A percentile compares a stretch with the other conserved stretches of the same genome.
Evolutionary conservation across 1,284 basidiomycete species (phyloP).

Genomic region (Papiliotrema flavescens): DNA sequence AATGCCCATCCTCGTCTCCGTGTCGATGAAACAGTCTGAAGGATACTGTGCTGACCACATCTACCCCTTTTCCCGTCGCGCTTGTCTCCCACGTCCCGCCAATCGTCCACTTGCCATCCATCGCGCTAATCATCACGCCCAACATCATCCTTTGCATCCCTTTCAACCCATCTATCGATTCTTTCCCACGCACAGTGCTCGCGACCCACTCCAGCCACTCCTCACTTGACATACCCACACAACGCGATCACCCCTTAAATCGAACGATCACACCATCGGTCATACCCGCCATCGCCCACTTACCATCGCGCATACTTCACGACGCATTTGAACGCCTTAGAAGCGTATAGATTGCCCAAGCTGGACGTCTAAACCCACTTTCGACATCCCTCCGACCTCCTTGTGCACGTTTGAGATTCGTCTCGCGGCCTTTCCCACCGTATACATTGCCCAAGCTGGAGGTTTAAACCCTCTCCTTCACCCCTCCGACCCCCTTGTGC

Average conservation of each 20-base stretch:
- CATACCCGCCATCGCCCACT: constrained; percentile 26
- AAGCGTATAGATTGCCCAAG: constrained; percentile 17
- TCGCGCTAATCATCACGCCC: not conserved
- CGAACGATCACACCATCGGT: too few relatives aligned
- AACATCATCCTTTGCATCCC: not conserved
- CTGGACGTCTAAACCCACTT: constrained; percentile 32
- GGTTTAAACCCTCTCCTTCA: constrained; percentile 23
- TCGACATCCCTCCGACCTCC: constrained; percentile 38
- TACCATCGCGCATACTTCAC: constrained; percentile 49
- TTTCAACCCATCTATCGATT: not conserved
- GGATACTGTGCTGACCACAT: not conserved
- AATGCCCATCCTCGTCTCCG: not conserved
- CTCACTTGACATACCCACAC: too few relatives aligned
- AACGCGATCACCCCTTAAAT: too few relatives aligned
- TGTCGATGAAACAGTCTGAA: not conserved
- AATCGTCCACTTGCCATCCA: not conserved
- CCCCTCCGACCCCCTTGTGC: constrained; percentile 47
- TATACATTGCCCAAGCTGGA: constrained; percentile 30
- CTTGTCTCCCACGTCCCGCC: not conserved
- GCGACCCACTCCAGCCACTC: constrained; percentile 96
- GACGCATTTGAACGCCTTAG: constrained; percentile 46
- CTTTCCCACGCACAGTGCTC: constrained; percentile 65
- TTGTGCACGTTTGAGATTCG: constrained; percentile 49
- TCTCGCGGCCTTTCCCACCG: constrained; percentile 42
- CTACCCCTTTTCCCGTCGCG: not conserved